Evolutionary conservation across 2,329 filamentous ascomycete species (phyloP).

Genomic region (Diaporthe aspalathi): DNA sequence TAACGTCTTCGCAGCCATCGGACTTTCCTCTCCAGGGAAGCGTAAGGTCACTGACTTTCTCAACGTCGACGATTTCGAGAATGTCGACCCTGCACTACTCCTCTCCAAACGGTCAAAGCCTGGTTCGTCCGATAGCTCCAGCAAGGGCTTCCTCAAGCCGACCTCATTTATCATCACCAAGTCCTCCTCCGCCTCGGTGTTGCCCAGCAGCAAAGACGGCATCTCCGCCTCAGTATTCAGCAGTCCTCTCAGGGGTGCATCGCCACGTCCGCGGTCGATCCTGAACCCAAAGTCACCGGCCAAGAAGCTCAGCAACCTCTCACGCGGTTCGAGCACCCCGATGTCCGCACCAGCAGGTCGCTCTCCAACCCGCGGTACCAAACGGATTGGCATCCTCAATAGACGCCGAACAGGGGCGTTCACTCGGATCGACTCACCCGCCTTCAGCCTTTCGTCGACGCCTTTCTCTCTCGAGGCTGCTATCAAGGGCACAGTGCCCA

Average conservation of each 20-base stretch:
- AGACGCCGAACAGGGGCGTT: conserved; percentile 75
- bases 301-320: conserved; percentile 55
- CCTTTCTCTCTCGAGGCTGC: conserved; percentile 90
- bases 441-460: conserved; percentile 64
- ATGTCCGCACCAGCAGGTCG: conserved; percentile 80
- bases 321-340: conserved; percentile 60
- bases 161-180: conserved; percentile 59
- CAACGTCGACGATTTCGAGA: conserved; percentile 68
- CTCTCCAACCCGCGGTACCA: conserved; percentile 76
- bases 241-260: conserved; percentile 44
- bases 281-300: conserved; percentile 66
- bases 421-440: conserved; percentile 77
- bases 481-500: conserved; percentile 78
- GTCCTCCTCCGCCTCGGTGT: conserved; percentile 49
- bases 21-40: conserved; percentile 58
- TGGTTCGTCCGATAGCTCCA: conserved; percentile 50
- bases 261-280: conserved; percentile 56
- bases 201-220: conserved; percentile 45
- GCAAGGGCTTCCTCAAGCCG: conserved; percentile 63
- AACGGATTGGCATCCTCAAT: conserved; percentile 75
- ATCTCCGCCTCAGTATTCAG: conserved; percentile 45
- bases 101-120: conserved; percentile 71
- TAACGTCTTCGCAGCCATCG: conserved; percentile 53
- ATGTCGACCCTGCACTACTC: conserved; percentile 65
- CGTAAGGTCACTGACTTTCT: conserved; percentile 66